phyloP scores from a whole-genome alignment of 345 rosid species.

The Psidium guajava region DNA sequence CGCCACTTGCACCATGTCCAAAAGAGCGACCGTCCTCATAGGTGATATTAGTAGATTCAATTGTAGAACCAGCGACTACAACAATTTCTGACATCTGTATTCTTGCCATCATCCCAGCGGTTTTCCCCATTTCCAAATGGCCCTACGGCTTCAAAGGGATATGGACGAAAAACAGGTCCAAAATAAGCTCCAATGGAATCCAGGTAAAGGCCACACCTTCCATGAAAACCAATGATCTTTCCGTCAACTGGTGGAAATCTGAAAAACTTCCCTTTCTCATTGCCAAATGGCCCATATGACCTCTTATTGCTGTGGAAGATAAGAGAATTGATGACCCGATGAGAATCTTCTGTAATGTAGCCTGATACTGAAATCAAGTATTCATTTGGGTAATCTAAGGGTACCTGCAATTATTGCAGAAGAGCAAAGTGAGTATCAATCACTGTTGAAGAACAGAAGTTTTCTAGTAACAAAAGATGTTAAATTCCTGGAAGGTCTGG shows the following conservation, averaged over 20 bases:
- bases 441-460: background rate
- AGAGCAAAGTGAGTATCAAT: background rate
- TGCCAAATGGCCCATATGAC: background rate
- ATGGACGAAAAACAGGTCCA: background rate
- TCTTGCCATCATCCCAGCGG: constrained; percentile 1
- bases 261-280: background rate
- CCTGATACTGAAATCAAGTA: background rate
- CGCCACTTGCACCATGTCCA: background rate
- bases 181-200: constrained; percentile 1
- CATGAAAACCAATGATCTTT: constrained; percentile 1
- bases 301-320: background rate
- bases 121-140: background rate
- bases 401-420: background rate
- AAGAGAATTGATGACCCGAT: background rate
- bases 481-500: background rate
- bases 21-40: background rate
- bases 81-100: background rate
- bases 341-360: background rate
- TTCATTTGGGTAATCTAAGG: background rate
- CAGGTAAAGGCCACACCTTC: background rate
- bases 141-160: background rate
- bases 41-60: background rate
- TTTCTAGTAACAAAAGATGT: background rate
- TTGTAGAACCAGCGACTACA: background rate
- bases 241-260: background rate